Evolutionary conservation across 2,329 filamentous ascomycete genomes (phyloP), one percentile per base, ranked within the genome.

Genomic region (Mollisia scopiformis): DNA sequence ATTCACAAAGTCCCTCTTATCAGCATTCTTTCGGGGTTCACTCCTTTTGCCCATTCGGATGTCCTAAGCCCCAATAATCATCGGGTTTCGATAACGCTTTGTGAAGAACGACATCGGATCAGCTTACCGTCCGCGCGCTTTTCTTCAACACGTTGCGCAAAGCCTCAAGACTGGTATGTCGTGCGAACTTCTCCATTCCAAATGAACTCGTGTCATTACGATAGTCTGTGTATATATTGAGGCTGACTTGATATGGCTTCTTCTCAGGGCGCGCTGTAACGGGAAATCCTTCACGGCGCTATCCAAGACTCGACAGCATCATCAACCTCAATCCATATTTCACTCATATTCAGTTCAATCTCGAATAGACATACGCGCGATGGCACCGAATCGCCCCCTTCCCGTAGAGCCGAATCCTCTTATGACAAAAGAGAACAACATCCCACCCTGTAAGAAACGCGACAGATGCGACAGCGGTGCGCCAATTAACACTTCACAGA

Each of bases 391-490:
- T 55, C 70, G 70, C 49, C 61, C 59, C 51, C 79, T 92, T 65
- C 89, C 89, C 33, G 76, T 78, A 69, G 80, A 80, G 76, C 81
- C 82, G 72, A 92, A 92, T 74, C 87, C 85, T 66, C 80, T 90
- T 64, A 83, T 92, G 75, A 80, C 84, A 27, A 84, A 87, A 62
- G 82, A 85, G 67, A 80, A 13, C 21, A 47, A 47, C 23, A 7
- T 88, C 57, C 88, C 88, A 56, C 72, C 79, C 55, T 84, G 89
- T 92, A 88, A 69, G 81, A n/a, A n/a, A 80, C 63, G 62, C 65
- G 63, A 66, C 57, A 37, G 19, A 37, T 59, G 63, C 67, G 59
- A 61, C 58, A 62, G 56, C 47, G 43, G 27, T 55, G 19, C 55
- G 43, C 23, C 58, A 28, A 57, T 66, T 72, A 62, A 71, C 64